Evolutionary conservation across 306 rosid species (phyloP).

Genomic region (Quercus bicolor): DNA sequence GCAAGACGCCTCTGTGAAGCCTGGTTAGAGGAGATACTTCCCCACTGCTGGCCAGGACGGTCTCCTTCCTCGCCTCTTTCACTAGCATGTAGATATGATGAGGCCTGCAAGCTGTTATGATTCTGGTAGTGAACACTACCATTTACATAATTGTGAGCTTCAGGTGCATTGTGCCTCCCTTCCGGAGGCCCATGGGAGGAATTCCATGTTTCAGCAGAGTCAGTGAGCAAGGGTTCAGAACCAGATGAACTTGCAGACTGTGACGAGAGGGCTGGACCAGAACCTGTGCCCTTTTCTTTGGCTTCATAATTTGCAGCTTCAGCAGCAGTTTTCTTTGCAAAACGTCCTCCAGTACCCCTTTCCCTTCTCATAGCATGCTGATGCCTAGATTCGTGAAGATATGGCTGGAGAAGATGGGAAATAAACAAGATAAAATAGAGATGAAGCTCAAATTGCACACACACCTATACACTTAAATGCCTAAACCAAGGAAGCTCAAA

Average conservation of each 20-base stretch:
- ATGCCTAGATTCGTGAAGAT: slow-evolving; percentile 96
- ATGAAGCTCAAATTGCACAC: not conserved
- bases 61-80: slow-evolving; percentile 73
- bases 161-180: slow-evolving; percentile 27
- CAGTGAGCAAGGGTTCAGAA: slow-evolving; percentile 66
- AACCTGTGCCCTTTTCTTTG: slow-evolving; percentile 48
- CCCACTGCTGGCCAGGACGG: slow-evolving; percentile 59
- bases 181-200: slow-evolving; percentile 57
- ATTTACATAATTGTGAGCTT: slow-evolving; percentile 42
- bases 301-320: slow-evolving; percentile 39
- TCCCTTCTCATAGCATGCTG: slow-evolving; percentile 97
- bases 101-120: slow-evolving; percentile 50
- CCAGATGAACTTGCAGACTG: slow-evolving; percentile 82
- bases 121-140: slow-evolving; percentile 46
- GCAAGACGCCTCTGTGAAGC: slow-evolving; percentile 72
- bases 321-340: slow-evolving; percentile 64
- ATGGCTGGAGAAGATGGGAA: slow-evolving; percentile 56
- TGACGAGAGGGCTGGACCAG: slow-evolving; percentile 65
- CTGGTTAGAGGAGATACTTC: slow-evolving; percentile 52
- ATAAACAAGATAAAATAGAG: slow-evolving; percentile 23
- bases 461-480: not conserved
- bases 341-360: slow-evolving; percentile 94
- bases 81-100: slow-evolving; percentile 47
- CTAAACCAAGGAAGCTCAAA: not conserved
- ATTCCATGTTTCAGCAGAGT: slow-evolving; percentile 75